phyloP scores from a whole-genome alignment of 2,329 filamentous ascomycete species.

The Aureobasidium sp. region DNA sequence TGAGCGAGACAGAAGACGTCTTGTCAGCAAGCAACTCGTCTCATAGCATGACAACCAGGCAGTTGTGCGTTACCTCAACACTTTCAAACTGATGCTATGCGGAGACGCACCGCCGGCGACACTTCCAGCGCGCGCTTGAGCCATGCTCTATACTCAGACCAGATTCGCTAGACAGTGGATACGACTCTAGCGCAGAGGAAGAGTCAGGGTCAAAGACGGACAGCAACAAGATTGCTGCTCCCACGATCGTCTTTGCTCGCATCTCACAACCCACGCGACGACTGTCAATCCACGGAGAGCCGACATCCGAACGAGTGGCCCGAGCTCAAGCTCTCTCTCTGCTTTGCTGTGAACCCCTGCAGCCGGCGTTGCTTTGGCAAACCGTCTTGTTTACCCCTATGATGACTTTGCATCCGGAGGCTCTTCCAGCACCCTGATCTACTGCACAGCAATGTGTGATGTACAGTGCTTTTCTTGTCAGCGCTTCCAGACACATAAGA shows the following conservation, averaged over 20 bases:
- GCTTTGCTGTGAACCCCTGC: background rate
- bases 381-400: slow-evolving; percentile 5
- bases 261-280: background rate
- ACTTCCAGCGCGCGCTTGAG: slow-evolving; percentile 5
- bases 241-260: background rate
- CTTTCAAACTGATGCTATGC: slow-evolving; percentile 78
- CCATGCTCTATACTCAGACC: background rate
- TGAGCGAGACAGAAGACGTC: slow-evolving; percentile 31
- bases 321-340: background rate
- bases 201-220: background rate
- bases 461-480: background rate
- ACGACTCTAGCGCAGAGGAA: background rate
- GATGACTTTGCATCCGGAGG: background rate
- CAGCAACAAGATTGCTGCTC: background rate
- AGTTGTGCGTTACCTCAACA: slow-evolving; percentile 61
- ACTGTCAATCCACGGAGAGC: background rate
- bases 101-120: slow-evolving; percentile 38
- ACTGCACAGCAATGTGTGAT: slow-evolving; percentile 2
- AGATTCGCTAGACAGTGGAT: background rate
- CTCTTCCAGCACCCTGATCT: background rate
- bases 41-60: background rate
- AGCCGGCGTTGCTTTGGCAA: background rate
- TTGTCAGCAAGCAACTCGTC: slow-evolving; percentile 8
- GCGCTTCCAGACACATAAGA: background rate
- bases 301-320: slow-evolving; percentile 11